A percentile compares a stretch with the other conserved stretches of the same genome.
These are phyloP conservation scores for Aspergillus phoenicis DNA, from an alignment of 2,329 filamentous ascomycete genomes.

Conservation along the genomic window DNA sequence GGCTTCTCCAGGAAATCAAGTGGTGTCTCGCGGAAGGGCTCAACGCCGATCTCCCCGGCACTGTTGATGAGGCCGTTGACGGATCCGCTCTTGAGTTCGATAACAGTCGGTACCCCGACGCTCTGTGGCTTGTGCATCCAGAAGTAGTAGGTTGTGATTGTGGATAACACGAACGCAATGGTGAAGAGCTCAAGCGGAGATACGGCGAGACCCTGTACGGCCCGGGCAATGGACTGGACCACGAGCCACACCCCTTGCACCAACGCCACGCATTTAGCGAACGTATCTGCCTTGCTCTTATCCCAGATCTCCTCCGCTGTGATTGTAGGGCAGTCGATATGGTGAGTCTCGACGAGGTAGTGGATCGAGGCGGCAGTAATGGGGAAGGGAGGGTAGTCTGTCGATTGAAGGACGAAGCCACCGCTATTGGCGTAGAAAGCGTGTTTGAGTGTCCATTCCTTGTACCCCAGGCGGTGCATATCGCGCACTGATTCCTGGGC, in stretches of 20 bases:
- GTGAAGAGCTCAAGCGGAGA: conserved; percentile 6
- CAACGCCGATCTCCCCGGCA: neutral
- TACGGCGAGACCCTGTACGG: neutral
- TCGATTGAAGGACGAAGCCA: conserved; percentile 4
- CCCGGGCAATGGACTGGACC: conserved; percentile 5
- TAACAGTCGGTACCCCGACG: neutral
- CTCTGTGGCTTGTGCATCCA: conserved; percentile 12
- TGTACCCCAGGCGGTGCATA: conserved; percentile 2
- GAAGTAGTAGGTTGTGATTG: conserved; percentile 7
- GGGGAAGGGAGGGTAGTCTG: neutral
- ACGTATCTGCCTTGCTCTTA: conserved; percentile 4
- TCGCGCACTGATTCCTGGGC: conserved; percentile 1
- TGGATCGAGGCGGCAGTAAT: neutral
- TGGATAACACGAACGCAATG: conserved; percentile 3
- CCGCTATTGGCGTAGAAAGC: conserved; percentile 10
- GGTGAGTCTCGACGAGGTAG: conserved; percentile 1
- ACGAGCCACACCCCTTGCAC: conserved; percentile 5
- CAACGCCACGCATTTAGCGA: conserved; percentile 4
- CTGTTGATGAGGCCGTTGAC: neutral
- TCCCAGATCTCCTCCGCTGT: conserved; percentile 5
- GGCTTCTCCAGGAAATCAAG: conserved; percentile 4
- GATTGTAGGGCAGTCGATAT: conserved; percentile 5
- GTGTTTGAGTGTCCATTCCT: conserved; percentile 3
- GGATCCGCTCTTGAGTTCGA: neutral
- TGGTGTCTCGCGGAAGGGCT: conserved; percentile 1